Evolutionary conservation across 371 early-diverging fungal genomes (phyloP).

Genomic region (Lichtheimia hyalospora): DNA sequence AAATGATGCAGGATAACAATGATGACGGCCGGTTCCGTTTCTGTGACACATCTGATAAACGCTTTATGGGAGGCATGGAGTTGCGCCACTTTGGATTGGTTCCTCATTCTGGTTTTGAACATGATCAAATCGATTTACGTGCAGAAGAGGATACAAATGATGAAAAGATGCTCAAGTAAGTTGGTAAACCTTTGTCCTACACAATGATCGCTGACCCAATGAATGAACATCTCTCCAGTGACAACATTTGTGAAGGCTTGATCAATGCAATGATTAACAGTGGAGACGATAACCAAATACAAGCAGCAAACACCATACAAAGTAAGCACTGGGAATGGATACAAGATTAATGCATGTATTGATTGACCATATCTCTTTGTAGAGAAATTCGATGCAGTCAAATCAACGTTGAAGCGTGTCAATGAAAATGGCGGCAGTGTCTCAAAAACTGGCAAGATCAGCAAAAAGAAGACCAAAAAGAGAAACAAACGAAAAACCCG

Average conservation of each 20-base stretch:
- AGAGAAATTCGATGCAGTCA: no score
- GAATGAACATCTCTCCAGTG: constrained; percentile 6
- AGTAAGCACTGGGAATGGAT: background rate
- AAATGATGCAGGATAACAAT: constrained; percentile 5
- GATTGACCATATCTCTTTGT: no score
- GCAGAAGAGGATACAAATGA: constrained; percentile 17
- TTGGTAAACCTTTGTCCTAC: background rate
- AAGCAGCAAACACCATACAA: constrained; percentile 13
- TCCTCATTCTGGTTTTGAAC: constrained; percentile 4
- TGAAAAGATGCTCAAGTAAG: constrained; percentile 19
- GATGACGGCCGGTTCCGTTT: constrained; percentile 14
- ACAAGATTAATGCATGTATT: no score
- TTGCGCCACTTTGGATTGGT: constrained; percentile 21
- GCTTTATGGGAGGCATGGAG: constrained; percentile 23
- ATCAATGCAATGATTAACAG: constrained; percentile 22
- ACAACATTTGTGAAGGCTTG: constrained; percentile 18
- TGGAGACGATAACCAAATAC: constrained; percentile 11
- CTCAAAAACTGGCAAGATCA: no score
- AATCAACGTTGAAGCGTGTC: no score
- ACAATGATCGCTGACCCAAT: background rate
- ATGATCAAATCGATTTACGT: constrained; percentile 19
- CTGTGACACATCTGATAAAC: constrained; percentile 21
- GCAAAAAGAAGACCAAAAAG: no score
- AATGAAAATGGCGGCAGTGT: no score
- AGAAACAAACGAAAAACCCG: no score